Conservation (phyloP, 2,329 filamentous ascomycete species). For the Teratosphaeria zuluensis region DNA sequence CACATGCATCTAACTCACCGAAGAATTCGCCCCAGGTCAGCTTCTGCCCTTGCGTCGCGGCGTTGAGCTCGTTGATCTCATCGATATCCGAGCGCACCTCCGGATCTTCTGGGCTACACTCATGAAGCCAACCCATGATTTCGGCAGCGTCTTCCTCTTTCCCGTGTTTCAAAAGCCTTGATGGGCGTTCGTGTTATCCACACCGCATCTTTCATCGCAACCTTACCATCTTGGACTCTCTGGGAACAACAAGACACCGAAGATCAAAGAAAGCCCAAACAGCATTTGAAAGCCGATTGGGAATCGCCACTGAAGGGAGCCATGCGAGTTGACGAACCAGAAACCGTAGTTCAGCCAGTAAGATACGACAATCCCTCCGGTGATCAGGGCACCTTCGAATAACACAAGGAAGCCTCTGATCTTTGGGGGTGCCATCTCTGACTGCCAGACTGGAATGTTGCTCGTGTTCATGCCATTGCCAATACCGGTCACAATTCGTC, state of each 20-base stretch:
- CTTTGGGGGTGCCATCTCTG: conserved; percentile 3
- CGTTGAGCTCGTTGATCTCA: background rate
- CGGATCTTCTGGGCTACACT: conserved; percentile 3
- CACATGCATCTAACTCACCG: background rate
- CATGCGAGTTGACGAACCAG: conserved; percentile 13
- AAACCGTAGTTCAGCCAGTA: conserved; percentile 11
- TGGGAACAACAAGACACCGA: conserved; percentile 13
- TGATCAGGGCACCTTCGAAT: conserved; percentile 4
- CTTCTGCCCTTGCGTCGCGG: background rate
- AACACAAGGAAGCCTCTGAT: conserved; percentile 4
- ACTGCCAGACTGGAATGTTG: conserved; percentile 6
- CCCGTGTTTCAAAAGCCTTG: conserved; percentile 19
- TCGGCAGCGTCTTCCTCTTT: conserved; percentile 24
- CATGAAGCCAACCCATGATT: conserved; percentile 25
- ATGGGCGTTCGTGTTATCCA: background rate
- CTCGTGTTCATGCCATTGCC: background rate
- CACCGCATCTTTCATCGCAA: background rate
- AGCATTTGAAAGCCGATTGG: conserved; percentile 21
- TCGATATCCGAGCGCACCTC: background rate
- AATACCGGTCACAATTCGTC: conserved; percentile 2
- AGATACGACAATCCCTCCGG: conserved; percentile 27
- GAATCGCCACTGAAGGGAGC: conserved; percentile 19
- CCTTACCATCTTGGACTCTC: conserved; percentile 21
- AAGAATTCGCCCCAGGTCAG: background rate
- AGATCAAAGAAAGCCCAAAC: conserved; percentile 13